Base-by-base conservation (phyloP, 129 eudicot genomes). In the Tagetes patula region DNA sequence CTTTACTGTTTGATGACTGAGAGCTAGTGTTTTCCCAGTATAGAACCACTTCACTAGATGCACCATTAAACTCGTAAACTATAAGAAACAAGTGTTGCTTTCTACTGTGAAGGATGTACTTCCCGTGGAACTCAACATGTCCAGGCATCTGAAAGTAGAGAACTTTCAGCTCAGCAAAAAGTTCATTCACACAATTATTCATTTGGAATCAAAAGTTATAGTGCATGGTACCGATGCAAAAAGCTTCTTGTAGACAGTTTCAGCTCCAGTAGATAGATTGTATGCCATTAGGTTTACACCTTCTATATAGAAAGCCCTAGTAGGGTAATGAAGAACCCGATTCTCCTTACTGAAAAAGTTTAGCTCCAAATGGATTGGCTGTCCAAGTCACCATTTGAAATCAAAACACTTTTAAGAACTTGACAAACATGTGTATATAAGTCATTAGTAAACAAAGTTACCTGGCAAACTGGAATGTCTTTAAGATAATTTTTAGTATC, bases 401-500 rank as follows among this genome's bases (percentile, higher is more conserved):
- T 72, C 49, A 87, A 75, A 76, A 42, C 69, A 56, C 55, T 46
- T 61, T 48, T 14, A 67, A 70, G 66, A 75, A 37, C 27, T 49
- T 36, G 46, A 77, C 60, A 45, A 48, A 33, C 65, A 61, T 5
- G 65, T 30, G 40, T 62, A 3, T 55, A 76, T 39, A 41, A 73
- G 31, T 46, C 50, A 31, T 38, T 40, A 49, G 33, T 31, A 65
- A 62, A 55, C 42, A 37, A 27, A 33, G 48, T 71, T 85, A 94
- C 98, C 98, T 87, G 96, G 84, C 96, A 94, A 84, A 94, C 95
- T 67, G 98, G 98, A 67, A 90, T 69, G 76, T 94, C 96, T 81
- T 85, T 82, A 46, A 94, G 79, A 79, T 82, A 79, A 83, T 84
- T 76, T 80, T 82, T 94, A 70, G 89, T 79, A 71, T 94, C 98